Evolutionary conservation across 1,284 basidiomycete species (phyloP).

Genomic region (Coniophora puteana): DNA sequence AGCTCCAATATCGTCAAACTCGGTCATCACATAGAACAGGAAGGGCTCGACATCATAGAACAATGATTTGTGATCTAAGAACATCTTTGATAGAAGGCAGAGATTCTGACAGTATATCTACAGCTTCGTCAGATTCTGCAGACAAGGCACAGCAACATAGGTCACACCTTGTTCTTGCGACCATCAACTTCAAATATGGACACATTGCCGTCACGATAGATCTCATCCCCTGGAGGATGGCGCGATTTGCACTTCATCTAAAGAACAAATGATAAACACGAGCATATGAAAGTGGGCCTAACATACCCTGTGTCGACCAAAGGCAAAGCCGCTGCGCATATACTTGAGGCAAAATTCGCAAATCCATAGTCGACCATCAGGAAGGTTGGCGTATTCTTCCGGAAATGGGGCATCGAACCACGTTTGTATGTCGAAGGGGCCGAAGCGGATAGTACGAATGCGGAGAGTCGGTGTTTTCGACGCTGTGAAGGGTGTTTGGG

Average conservation of each 20-base stretch:
- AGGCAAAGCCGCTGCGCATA: conserved; percentile 93
- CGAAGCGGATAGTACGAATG: conserved; percentile 89
- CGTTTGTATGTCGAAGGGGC: conserved; percentile 93
- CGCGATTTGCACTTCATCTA: conserved; percentile 93
- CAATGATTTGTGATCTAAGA: conserved; percentile 98
- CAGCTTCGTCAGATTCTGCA: conserved; percentile 3
- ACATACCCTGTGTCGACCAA: conserved; percentile 80
- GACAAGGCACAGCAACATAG: conserved; percentile 1
- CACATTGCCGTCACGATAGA: conserved; percentile 86
- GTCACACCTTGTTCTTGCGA: conserved; percentile 82
- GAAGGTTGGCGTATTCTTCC: conserved; percentile 93
- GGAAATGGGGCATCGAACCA: conserved; percentile 99
- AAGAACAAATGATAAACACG: conserved; percentile 17
- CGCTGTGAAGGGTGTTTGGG: conserved; percentile 20
- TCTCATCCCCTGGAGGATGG: conserved; percentile 97
- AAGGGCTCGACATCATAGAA: conserved; percentile 99
- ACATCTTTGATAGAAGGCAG: conserved; percentile 99
- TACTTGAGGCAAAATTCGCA: conserved; percentile 99
- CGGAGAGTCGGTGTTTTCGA: conserved; percentile 47
- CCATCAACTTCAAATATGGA: conserved; percentile 99
- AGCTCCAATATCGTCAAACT: conserved; percentile 85
- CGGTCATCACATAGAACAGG: conserved; percentile 97
- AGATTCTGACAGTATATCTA: conserved; percentile 99
- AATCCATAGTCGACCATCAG: conserved; percentile 92
- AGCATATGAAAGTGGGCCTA: background rate